Conservation (phyloP, 495 filamentous ascomycete species). For the Letharia lupina region DNA sequence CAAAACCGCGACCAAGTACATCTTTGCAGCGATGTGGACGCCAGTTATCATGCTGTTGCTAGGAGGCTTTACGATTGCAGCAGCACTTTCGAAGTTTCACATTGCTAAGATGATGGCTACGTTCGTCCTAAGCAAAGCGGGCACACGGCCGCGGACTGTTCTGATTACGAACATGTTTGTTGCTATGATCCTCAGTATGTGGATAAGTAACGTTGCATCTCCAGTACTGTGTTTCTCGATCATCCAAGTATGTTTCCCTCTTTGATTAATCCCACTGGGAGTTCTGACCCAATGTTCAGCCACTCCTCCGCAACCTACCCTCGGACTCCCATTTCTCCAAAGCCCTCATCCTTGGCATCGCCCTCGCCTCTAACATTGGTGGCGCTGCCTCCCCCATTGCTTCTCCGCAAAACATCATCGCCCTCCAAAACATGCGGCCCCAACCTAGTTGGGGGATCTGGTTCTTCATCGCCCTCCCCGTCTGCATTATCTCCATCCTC, state of each 20-base stretch:
- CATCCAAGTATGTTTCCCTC: conserved; percentile 55
- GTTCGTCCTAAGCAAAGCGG: conserved; percentile 93
- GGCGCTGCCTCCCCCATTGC: conserved; percentile 96
- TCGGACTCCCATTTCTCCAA: conserved; percentile 86
- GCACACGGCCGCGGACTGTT: conserved; percentile 77
- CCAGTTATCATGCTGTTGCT: conserved; percentile 98
- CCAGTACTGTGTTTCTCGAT: conserved; percentile 98
- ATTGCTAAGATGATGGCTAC: conserved; percentile 97
- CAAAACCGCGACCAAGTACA: conserved; percentile 65
- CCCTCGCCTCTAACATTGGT: conserved; percentile 88
- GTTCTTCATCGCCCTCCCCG: conserved; percentile 93
- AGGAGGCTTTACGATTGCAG: conserved; percentile 92
- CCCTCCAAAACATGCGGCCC: conserved; percentile 87
- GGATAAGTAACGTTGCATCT: conserved; percentile 96
- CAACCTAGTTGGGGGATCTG: conserved; percentile 85
- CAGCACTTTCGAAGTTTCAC: conserved; percentile 90
- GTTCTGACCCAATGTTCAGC: conserved; percentile 42
- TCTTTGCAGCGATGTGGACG: conserved; percentile 97
- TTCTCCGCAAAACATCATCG: conserved; percentile 94
- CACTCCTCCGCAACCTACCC: conserved; percentile 86
- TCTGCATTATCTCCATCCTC: conserved; percentile 82
- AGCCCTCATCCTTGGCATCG: conserved; percentile 92
- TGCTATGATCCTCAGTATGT: conserved; percentile 95
- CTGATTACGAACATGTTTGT: conserved; percentile 97
- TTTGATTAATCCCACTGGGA: conserved; percentile 1